Base-by-base conservation (phyloP, 2,329 filamentous ascomycete species). In the Aureobasidium sp. region DNA sequence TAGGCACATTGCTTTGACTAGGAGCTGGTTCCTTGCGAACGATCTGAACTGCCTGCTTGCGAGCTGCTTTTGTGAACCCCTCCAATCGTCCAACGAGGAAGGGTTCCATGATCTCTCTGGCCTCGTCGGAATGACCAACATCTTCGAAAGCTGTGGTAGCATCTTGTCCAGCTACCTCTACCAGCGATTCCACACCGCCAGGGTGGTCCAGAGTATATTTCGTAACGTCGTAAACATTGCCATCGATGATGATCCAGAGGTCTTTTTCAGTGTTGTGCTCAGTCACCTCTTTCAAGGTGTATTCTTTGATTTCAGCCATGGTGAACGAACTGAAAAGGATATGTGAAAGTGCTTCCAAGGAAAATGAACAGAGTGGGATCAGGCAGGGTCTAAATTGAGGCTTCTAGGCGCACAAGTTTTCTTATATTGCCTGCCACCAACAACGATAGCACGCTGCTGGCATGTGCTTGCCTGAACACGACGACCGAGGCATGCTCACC, bases 231-330 rank as follows among this genome's bases (percentile, higher is more conserved):
- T 97, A 82, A 63, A 97, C 91, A 63, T 84, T 76, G 41, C 92
- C 92, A 86, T 97, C 97, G 72, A 97, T 92, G 1, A 91, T 91
- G 62, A 97, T 94, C 93, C 93, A 97, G n/a, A 97, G 81, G 73
- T 96, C 90, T 20, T 91, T 90, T 82, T 96, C 96, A 75, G 85
- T 95, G 84, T 97, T 97, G 82, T 97, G 93, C 84, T 96, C 93
- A 65, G 89, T 89, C 37, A 97, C 82, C 78, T 97, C 93, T 72
- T 96, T 92, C 79, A 96, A 84, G 37, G 85, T 84, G 79, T 84
- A 95, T 20, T 59, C 55, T 20, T 15, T 37, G 53, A 46, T 34
- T n/a, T 46, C 53, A 36, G 53, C 41, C 53, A 57, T 57, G 27
- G n/a, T 26, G 27, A 24, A 52, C 26, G 12, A 43, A 32, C 9